Conservation (phyloP, 1,284 basidiomycete genomes). For the Paramarasmius palmivorus region DNA sequence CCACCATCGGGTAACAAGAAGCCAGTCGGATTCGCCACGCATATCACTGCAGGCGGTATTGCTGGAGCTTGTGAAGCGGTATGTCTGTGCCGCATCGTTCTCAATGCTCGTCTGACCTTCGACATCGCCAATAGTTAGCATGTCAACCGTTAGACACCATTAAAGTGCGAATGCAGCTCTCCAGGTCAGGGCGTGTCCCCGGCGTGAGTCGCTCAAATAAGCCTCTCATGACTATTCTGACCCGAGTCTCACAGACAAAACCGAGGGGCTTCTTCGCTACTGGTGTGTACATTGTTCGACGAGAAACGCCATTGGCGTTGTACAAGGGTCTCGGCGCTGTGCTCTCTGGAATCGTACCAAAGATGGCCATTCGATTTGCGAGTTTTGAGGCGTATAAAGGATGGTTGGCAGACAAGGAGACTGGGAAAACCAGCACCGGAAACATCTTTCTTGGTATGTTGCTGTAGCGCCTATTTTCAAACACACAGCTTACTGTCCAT, state of each 20-base stretch:
- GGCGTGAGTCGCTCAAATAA: conserved; percentile 61
- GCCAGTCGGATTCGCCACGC: conserved; percentile 82
- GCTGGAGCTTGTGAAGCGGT: conserved; percentile 93
- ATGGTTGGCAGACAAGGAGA: conserved; percentile 74
- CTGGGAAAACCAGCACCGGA: conserved; percentile 75
- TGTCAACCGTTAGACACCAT: conserved; percentile 94
- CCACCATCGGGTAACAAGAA: conserved; percentile 49
- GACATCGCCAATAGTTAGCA: conserved; percentile 46
- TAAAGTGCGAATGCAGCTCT: conserved; percentile 98
- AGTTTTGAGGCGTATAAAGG: conserved; percentile 96
- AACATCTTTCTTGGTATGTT: conserved; percentile 77
- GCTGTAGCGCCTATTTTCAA: background rate
- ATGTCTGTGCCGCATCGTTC: conserved; percentile 30
- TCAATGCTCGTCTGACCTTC: conserved; percentile 4
- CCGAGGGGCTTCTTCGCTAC: conserved; percentile 94
- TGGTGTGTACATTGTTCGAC: conserved; percentile 83
- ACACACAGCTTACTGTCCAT: conserved; percentile 3
- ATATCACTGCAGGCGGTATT: conserved; percentile 89
- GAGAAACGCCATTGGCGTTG: conserved; percentile 93
- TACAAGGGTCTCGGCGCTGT: conserved; percentile 99
- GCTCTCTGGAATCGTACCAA: conserved; percentile 95
- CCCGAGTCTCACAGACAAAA: conserved; percentile 66
- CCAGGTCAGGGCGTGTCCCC: conserved; percentile 70
- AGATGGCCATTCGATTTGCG: conserved; percentile 99
- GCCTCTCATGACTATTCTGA: background rate